A percentile compares a stretch with the other conserved stretches of the same genome.
Evolutionary conservation across 2,329 filamentous ascomycete species (phyloP).

Genomic region (Aphanoascus verrucosus): DNA sequence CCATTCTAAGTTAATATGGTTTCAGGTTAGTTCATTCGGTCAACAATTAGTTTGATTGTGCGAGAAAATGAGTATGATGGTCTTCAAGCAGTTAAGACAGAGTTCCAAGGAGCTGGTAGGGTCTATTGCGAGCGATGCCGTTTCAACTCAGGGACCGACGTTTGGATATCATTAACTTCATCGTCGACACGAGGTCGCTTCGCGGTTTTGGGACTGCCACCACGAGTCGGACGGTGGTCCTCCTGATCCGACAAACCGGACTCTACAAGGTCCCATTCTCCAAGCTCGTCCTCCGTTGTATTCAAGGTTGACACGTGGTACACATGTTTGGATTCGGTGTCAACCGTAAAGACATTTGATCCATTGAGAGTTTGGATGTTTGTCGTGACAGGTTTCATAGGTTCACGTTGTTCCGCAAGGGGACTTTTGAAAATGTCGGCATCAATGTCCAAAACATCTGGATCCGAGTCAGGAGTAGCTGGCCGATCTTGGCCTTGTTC

Average conservation of each 20-base stretch:
- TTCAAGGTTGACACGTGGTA: constrained; percentile 23
- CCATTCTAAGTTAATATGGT: background rate
- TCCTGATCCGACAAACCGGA: constrained; percentile 32
- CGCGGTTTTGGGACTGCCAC: constrained; percentile 17
- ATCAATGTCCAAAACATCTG: constrained; percentile 24
- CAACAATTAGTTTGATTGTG: background rate
- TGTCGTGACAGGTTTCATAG: background rate
- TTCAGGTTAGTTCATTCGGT: background rate
- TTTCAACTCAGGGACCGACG: constrained; percentile 10
- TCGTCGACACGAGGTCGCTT: constrained; percentile 15
- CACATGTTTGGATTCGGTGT: constrained; percentile 15
- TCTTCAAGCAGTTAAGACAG: background rate
- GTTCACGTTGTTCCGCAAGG: background rate
- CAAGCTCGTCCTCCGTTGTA: constrained; percentile 9
- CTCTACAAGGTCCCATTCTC: constrained; percentile 5
- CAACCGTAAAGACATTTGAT: constrained; percentile 6
- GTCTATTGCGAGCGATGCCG: constrained; percentile 14
- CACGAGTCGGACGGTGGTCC: constrained; percentile 20
- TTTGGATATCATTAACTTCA: constrained; percentile 8
- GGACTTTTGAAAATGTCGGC: constrained; percentile 26
- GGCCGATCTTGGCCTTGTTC: constrained; percentile 9
- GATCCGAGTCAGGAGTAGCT: constrained; percentile 18
- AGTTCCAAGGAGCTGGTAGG: background rate
- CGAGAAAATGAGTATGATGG: background rate
- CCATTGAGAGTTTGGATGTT: background rate